Evolutionary conservation across 345 rosid species (phyloP).

Genomic region (Barbarea vulgaris): DNA sequence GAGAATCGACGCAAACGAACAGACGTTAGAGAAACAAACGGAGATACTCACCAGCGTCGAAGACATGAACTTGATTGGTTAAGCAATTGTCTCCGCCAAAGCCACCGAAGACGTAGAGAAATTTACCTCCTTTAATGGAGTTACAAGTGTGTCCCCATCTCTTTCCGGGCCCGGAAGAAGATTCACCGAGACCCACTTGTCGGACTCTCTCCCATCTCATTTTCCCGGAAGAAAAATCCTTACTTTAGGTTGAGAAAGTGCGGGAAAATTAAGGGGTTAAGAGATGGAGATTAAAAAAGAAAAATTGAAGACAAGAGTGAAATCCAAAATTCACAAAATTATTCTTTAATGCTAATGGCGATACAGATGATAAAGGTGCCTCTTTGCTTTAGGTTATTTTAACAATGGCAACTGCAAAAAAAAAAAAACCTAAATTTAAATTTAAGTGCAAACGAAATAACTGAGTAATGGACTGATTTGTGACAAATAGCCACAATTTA

Average conservation of each 20-base stretch:
- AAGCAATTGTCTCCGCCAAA: constrained; percentile 78
- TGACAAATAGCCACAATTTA: not conserved
- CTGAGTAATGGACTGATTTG: not conserved
- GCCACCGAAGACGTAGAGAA: constrained; percentile 90
- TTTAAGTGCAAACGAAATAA: not conserved
- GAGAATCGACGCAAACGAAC: constrained; percentile 10
- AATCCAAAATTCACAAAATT: constrained; percentile 17
- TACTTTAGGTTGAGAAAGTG: constrained; percentile 32
- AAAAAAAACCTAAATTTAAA: not conserved
- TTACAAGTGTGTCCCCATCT: constrained; percentile 99
- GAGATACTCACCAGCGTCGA: constrained; percentile 68
- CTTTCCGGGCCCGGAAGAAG: constrained; percentile 70
- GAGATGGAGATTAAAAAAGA: constrained; percentile 7
- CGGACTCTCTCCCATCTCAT: constrained; percentile 83
- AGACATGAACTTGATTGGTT: constrained; percentile 92
- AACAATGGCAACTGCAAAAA: constrained; percentile 3
- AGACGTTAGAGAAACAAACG: not conserved
- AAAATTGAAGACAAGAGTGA: constrained; percentile 12
- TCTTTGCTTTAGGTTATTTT: constrained; percentile 10
- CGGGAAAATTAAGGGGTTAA: constrained; percentile 36
- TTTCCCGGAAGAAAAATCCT: constrained; percentile 21
- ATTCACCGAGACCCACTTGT: constrained; percentile 37
- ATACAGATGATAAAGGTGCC: constrained; percentile 40
- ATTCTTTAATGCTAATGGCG: constrained; percentile 22
- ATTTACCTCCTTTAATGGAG: constrained; percentile 81